A percentile compares a stretch with the other conserved stretches of the same genome.
phyloP scores from a whole-genome alignment of 768 basidiomycete genomes.

The Phlegmacium glaucopus region DNA sequence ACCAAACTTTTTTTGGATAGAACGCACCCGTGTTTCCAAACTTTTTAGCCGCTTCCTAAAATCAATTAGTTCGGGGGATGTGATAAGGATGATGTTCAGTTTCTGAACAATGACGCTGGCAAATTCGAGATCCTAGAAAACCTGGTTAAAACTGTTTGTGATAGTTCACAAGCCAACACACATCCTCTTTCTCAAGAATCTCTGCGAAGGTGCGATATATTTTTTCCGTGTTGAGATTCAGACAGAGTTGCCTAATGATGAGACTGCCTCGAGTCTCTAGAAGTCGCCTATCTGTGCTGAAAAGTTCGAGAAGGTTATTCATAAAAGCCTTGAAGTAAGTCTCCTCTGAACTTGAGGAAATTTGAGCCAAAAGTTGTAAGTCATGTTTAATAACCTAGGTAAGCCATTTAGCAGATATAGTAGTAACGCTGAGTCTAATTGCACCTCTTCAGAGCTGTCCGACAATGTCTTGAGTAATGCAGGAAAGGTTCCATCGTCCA shows the following conservation, averaged over 20 bases:
- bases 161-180: slow-evolving; percentile 21
- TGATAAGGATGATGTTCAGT: slow-evolving; percentile 93
- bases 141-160: background rate
- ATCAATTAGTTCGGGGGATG: slow-evolving; percentile 92
- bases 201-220: slow-evolving; percentile 97
- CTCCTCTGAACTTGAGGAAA: slow-evolving; percentile 93
- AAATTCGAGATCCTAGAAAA: slow-evolving; percentile 86
- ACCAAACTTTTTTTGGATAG: background rate
- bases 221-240: slow-evolving; percentile 91
- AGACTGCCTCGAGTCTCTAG: slow-evolving; percentile 91
- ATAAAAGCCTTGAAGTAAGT: slow-evolving; percentile 95
- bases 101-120: slow-evolving; percentile 98
- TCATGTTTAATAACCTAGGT: slow-evolving; percentile 91
- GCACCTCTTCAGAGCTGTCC: slow-evolving; percentile 91
- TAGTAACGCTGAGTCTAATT: slow-evolving; percentile 5
- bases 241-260: slow-evolving; percentile 92
- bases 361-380: slow-evolving; percentile 92
- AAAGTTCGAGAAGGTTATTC: slow-evolving; percentile 90
- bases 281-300: slow-evolving; percentile 89
- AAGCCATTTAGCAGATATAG: background rate
- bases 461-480: slow-evolving; percentile 93
- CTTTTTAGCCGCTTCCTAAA: slow-evolving; percentile 92
- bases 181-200: slow-evolving; percentile 97
- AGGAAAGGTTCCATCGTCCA: slow-evolving; percentile 97
- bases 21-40: slow-evolving; percentile 81